A percentile compares a stretch with the other conserved stretches of the same genome.
phyloP scores from a whole-genome alignment of 768 basidiomycete genomes.

The Collybia nuda region DNA sequence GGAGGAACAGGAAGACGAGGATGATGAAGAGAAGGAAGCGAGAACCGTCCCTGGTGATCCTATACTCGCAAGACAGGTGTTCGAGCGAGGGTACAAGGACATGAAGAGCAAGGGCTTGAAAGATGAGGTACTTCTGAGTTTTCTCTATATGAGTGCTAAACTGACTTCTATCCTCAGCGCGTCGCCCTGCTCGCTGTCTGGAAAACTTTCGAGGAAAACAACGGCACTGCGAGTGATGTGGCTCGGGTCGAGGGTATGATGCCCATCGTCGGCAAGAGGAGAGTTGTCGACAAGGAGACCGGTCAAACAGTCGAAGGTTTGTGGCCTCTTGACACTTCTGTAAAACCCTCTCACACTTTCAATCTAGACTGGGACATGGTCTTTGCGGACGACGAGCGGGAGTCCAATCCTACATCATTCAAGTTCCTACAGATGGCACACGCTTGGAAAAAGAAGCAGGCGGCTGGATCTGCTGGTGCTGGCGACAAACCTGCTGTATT shows the following conservation, averaged over 20 bases:
- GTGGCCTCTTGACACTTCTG: slow-evolving; percentile 12
- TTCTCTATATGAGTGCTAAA: not conserved
- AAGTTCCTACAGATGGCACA: slow-evolving; percentile 96
- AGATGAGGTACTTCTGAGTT: slow-evolving; percentile 65
- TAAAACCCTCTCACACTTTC: not conserved
- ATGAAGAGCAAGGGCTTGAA: slow-evolving; percentile 80
- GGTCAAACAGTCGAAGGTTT: slow-evolving; percentile 85
- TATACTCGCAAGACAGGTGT: slow-evolving; percentile 70
- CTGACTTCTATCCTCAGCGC: slow-evolving; percentile 53
- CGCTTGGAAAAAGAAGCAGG: slow-evolving; percentile 73
- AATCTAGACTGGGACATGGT: slow-evolving; percentile 89
- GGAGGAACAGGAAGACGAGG: slow-evolving; percentile 73
- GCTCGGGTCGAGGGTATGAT: slow-evolving; percentile 89
- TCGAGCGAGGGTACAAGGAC: slow-evolving; percentile 86
- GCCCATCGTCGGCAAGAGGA: slow-evolving; percentile 86
- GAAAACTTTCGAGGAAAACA: slow-evolving; percentile 88
- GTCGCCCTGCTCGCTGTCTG: slow-evolving; percentile 91
- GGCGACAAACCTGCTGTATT: slow-evolving; percentile 29
- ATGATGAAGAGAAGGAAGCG: slow-evolving; percentile 55
- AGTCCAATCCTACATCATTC: slow-evolving; percentile 90
- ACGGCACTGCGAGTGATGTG: slow-evolving; percentile 73
- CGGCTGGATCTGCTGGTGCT: slow-evolving; percentile 27
- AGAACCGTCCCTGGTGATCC: slow-evolving; percentile 74
- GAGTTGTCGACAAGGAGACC: slow-evolving; percentile 81
- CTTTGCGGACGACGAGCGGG: slow-evolving; percentile 94